Evolutionary conservation across 129 eudicot species (phyloP), one percentile per base, ranked within the genome.

Genomic region (Flaveria trinervia): DNA sequence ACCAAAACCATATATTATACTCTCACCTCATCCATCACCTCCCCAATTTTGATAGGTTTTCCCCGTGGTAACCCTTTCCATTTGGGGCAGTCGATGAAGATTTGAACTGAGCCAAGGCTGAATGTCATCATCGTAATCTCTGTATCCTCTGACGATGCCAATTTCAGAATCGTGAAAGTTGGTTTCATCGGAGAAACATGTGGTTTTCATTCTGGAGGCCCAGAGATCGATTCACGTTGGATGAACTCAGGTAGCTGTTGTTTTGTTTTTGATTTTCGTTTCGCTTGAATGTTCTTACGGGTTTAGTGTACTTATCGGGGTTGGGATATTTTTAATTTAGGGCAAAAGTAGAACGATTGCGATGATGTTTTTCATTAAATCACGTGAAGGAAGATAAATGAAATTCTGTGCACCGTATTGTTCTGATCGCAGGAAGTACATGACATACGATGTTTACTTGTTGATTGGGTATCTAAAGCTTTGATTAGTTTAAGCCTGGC

Each of bases 161-260:
- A 66, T 51, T 54, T 71, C 71, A 2, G 17, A 75, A 36, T 72
- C 77, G 65, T 62, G 22, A 50, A 30, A 75, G 61, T 41, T 18
- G 75, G 50, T 62, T 52, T 80, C 74, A 80, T 77, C 71, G 36
- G 16, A 54, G 23, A 66, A 46, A 76, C 85, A 90, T 90, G 96
- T 90, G 96, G 96, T 77, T 85, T 80, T 81, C 96, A 82, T 90
- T 90, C 65, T 87, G 96, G 96, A 81, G 90, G 85, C 78, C 96
- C 73, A 79, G 84, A 60, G 87, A 90, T 81, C 87, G 96, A 78
- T 87, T 85, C 73, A 78, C 96, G 16, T 74, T 90, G 69, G 92
- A 85, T 56, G 90, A 87, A 83, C 90, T 90, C 96, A 85, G 92
- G 96, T 90, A 70, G 71, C 55, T 39, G 0, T 76, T 67, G 26